Evolutionary conservation across 1,139 yeast genomes (phyloP).

Genomic region (Debaryomyces subglobosus): DNA sequence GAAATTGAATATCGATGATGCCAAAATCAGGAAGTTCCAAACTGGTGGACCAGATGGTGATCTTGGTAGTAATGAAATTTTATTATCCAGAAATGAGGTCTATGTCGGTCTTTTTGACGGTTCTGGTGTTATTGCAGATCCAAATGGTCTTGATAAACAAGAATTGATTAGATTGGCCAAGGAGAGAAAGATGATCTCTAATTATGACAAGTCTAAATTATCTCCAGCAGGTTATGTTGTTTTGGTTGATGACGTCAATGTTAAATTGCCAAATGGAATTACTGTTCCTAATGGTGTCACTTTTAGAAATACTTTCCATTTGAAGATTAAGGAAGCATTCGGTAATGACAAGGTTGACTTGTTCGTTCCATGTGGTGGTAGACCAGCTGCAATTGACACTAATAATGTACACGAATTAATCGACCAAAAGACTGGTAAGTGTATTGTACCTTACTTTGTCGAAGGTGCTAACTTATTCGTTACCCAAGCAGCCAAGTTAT

Average conservation of each 20-base stretch:
- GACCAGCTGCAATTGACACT: conserved; percentile 95
- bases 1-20: conserved; percentile 63
- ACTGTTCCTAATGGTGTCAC: conserved; percentile 80
- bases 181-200: conserved; percentile 73
- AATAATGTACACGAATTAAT: conserved; percentile 76
- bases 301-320: conserved; percentile 92
- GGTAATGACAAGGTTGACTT: conserved; percentile 66
- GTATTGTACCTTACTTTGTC: conserved; percentile 83
- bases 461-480: conserved; percentile 97
- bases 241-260: conserved; percentile 82
- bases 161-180: conserved; percentile 83
- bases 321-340: conserved; percentile 65
- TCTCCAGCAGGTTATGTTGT: conserved; percentile 79
- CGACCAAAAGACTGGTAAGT: conserved; percentile 74
- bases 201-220: conserved; percentile 68
- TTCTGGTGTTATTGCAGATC: conserved; percentile 92
- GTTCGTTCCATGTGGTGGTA: conserved; percentile 98
- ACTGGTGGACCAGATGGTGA: conserved; percentile 99
- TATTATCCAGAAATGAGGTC: conserved; percentile 76
- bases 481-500: conserved; percentile 89
- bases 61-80: conserved; percentile 92
- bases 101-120: conserved; percentile 95
- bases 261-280: conserved; percentile 75
- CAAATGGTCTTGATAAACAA: conserved; percentile 78
- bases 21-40: conserved; percentile 74